phyloP scores from a whole-genome alignment of 441 rosid species.

The Brassica balearica region DNA sequence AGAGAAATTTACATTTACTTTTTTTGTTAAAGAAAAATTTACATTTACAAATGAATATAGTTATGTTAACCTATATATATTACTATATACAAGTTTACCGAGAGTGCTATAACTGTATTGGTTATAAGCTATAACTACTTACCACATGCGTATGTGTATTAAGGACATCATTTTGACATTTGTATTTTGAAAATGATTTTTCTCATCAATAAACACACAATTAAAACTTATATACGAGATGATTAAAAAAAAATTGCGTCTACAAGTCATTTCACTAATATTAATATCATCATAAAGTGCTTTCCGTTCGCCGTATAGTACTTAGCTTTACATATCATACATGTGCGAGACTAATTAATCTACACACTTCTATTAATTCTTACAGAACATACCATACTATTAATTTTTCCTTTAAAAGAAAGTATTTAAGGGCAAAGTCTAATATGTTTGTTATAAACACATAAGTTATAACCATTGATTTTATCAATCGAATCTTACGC shows the following conservation, averaged over 20 bases:
- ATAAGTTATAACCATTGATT: too few species aligned
- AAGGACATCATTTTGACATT: slow-evolving; percentile 15
- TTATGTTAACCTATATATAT: not conserved
- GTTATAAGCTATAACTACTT: not conserved
- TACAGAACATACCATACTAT: too few species aligned
- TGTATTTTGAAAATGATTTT: not conserved
- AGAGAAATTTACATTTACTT: not conserved
- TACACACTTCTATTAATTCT: not conserved
- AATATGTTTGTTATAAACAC: too few species aligned
- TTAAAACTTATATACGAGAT: not conserved
- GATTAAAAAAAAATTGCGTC: slow-evolving; percentile 21
- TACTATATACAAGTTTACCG: not conserved
- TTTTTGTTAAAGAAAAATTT: too few species aligned
- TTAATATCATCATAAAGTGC: slow-evolving; percentile 22
- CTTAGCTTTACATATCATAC: slow-evolving; percentile 30
- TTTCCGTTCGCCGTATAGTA: slow-evolving; percentile 34
- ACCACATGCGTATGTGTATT: slow-evolving; percentile 28
- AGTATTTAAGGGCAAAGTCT: too few species aligned
- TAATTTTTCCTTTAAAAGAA: too few species aligned
- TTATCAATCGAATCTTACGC: too few species aligned
- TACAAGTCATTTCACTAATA: not conserved
- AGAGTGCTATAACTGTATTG: not conserved
- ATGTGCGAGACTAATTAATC: slow-evolving; percentile 32
- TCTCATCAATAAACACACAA: not conserved
- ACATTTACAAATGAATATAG: not conserved